Base-by-base conservation (phyloP, 2,329 filamentous ascomycete species). In the Hypoxylon sp. region DNA sequence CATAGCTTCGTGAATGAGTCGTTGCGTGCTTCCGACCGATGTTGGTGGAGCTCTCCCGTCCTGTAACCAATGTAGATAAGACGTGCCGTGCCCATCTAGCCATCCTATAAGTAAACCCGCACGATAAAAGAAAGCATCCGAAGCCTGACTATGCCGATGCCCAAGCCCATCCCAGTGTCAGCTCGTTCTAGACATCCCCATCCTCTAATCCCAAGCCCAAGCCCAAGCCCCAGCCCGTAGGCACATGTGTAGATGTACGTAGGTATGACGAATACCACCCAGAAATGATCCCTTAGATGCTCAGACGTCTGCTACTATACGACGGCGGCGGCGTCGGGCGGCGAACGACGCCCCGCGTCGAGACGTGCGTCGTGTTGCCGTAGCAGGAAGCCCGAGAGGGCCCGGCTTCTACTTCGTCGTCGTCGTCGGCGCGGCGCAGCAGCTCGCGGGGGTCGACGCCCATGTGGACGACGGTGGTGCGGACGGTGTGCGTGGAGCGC, bases 261-360 rank as follows among this genome's bases (percentile, higher is more conserved):
- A 35, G 31, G n/a, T n/a, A n/a, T 35, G 17, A 35, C 4, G 31
- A 35, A 17, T 17, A 15, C 29, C 15, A 11, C 27, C 29, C 17
- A 17, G 20, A 26, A 27, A 37, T 17, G 18, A 48, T 6, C 29
- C 37, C n/a, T 49, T 27, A 63, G 18, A 64, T 61, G 51, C 58
- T 62, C 27, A 64, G 26, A 11, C 61, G 48, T 18, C 63, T 53
- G 21, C 47, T 53, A 24, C 48, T 51, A 13, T 60, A 56, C 2
- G 45, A 48, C 33, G 65, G 65, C 11, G 58, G 58, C 18, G 68
- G 67, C n/a, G 65, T 68, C 7, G 60, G 54, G 29, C 56, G 63
- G 29, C 67, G 48, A 11, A 47, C 41, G 13, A 62, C 52, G 20
- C 26, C 20, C 3, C 41, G 27, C 31, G 40, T 43, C 45, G 31